These are phyloP conservation scores for Dujonia santamariae DNA, from an alignment of 1,139 yeast genomes.

Conservation along the genomic window DNA sequence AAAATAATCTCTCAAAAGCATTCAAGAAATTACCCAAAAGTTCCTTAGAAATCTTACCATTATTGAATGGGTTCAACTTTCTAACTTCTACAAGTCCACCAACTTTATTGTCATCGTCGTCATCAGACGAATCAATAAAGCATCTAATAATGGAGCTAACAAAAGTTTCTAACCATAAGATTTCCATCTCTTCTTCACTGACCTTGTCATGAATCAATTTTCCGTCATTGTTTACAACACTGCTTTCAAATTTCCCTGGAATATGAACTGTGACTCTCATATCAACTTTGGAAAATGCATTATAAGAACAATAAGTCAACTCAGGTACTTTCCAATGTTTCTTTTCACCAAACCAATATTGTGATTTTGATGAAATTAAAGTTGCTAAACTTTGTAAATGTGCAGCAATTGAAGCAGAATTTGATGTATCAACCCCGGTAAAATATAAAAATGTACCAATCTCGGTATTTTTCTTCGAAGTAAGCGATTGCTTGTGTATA, in stretches of 20 bases:
- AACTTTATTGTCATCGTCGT: slow-evolving; percentile 49
- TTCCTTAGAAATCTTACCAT: slow-evolving; percentile 34
- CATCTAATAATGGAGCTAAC: slow-evolving; percentile 65
- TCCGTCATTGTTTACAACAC: slow-evolving; percentile 47
- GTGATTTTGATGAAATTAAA: slow-evolving; percentile 54
- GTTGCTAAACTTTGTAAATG: slow-evolving; percentile 77
- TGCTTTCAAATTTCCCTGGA: slow-evolving; percentile 53
- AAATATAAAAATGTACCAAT: slow-evolving; percentile 54
- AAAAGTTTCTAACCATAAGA: slow-evolving; percentile 66
- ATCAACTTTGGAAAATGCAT: slow-evolving; percentile 65
- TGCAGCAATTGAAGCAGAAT: slow-evolving; percentile 61
- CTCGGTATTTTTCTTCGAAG: slow-evolving; percentile 38
- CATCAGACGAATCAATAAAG: slow-evolving; percentile 68
- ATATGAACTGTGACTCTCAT: slow-evolving; percentile 69
- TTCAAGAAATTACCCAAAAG: slow-evolving; percentile 54
- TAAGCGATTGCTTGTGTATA: slow-evolving; percentile 46
- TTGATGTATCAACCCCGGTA: slow-evolving; percentile 57
- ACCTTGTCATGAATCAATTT: slow-evolving; percentile 39
- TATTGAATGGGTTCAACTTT: slow-evolving; percentile 55
- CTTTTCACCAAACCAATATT: slow-evolving; percentile 62
- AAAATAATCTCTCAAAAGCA: slow-evolving; percentile 61
- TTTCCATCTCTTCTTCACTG: slow-evolving; percentile 33
- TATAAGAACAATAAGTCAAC: slow-evolving; percentile 47
- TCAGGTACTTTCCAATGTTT: slow-evolving; percentile 75
- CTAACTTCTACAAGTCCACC: slow-evolving; percentile 54